Base-by-base conservation (phyloP, 2,329 filamentous ascomycete species). In the Aspergillaceae sp. region DNA sequence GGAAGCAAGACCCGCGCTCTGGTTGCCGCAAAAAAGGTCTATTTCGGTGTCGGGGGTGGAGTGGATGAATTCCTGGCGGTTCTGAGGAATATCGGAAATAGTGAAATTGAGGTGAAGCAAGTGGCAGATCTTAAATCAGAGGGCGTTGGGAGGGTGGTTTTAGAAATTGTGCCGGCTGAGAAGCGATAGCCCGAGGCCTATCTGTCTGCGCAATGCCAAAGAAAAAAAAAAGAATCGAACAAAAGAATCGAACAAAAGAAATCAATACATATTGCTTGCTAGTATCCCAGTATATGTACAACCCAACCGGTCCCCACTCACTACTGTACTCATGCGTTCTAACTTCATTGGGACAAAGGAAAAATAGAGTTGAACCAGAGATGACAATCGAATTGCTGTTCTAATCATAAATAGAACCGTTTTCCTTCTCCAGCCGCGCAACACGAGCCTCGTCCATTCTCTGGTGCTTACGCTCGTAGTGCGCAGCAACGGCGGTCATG, bases 41-140 rank as follows among this genome's bases (percentile, higher is more conserved):
- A 84, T 63, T 84, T 84, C 56, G 80, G 80, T 0, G 80, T 84
- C 29, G 80, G 80, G 1, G 80, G 80, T 2, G 80, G 79, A 29
- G 77, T 83, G 7, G 78, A 82, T 63, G 78, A 78, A 33, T 79
- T 84, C 52, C 54, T 69, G 40, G 51, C 55, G 11, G 61, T 64
- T 10, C 34, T 69, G 41, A 49, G 52, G 37, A 55, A 54, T 9
- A 50, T 67, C 5, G 46, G 56, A 49, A 49, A 51, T 4, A 48
- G 54, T 47, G 46, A 51, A 45, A 29, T 69, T 46, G 52, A 56
- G 27, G 60, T 65, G 11, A 58, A 56, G 42, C 56, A 65, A 40
- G 59, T 60, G 34, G 44, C 64, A 47, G 62, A 71, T 53, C 55
- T 69, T 29, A 64, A 67, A 29, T 67, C 65, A 9, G 65, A 65